Conservation (phyloP, 2,329 filamentous ascomycete species). For the Trichoderma gracile region DNA sequence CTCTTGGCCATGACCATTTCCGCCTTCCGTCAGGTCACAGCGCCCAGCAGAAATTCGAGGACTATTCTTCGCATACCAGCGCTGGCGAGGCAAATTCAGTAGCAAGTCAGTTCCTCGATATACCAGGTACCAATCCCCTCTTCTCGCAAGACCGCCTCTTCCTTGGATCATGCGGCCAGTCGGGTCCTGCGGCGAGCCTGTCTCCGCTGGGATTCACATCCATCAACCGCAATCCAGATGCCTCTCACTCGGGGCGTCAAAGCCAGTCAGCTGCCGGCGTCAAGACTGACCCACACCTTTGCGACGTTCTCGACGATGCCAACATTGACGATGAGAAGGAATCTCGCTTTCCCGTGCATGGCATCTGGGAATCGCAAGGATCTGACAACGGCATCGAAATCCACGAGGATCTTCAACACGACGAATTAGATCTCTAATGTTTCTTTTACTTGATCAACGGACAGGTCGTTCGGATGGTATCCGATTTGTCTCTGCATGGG, state of each 20-base stretch:
- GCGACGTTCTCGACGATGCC: slow-evolving; percentile 31
- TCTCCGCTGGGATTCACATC: slow-evolving; percentile 37
- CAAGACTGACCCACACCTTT: slow-evolving; percentile 35
- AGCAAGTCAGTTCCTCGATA: slow-evolving; percentile 34
- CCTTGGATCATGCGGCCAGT: slow-evolving; percentile 33
- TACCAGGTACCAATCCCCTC: slow-evolving; percentile 38
- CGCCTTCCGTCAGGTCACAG: slow-evolving; percentile 32
- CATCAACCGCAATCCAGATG: slow-evolving; percentile 33
- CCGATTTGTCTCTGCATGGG: not conserved
- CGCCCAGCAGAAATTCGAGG: slow-evolving; percentile 35
- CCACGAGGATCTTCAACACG: slow-evolving; percentile 31
- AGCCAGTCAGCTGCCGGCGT: slow-evolving; percentile 26
- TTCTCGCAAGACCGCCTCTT: slow-evolving; percentile 39
- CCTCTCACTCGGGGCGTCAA: slow-evolving; percentile 28
- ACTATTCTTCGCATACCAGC: slow-evolving; percentile 29
- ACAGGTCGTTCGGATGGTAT: not conserved
- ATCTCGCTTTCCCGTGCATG: slow-evolving; percentile 25
- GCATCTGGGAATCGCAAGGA: slow-evolving; percentile 33
- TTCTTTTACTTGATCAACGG: not conserved
- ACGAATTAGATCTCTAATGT: slow-evolving; percentile 33
- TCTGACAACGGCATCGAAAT: slow-evolving; percentile 31
- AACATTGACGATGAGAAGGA: slow-evolving; percentile 33
- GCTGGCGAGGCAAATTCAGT: slow-evolving; percentile 29
- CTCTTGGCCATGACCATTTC: slow-evolving; percentile 34
- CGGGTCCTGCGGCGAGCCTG: slow-evolving; percentile 30